phyloP scores from a whole-genome alignment of 345 rosid genomes.

The Syzygium grande region DNA sequence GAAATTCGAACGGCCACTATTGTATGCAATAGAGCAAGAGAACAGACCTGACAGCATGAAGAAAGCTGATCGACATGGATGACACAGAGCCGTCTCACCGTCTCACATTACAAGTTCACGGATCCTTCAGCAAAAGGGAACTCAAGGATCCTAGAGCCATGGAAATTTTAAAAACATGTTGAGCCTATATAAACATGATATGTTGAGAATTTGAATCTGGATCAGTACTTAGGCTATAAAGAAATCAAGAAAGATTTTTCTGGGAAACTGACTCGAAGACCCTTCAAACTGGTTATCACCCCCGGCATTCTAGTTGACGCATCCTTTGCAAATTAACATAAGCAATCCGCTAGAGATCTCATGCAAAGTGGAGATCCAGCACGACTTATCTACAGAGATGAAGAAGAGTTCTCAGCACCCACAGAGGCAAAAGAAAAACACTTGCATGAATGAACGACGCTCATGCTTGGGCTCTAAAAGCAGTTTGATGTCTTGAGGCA shows the following conservation, averaged over 20 bases:
- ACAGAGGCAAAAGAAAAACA: background rate
- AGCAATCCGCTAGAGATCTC: background rate
- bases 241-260: background rate
- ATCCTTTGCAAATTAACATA: background rate
- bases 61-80: background rate
- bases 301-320: background rate
- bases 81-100: background rate
- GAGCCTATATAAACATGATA: background rate
- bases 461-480: background rate
- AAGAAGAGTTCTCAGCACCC: background rate
- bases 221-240: background rate
- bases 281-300: background rate
- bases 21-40: background rate
- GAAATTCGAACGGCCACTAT: background rate
- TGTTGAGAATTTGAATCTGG: background rate
- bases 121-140: background rate
- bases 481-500: background rate
- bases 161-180: background rate
- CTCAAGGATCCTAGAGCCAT: background rate
- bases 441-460: background rate
- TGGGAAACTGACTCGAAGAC: background rate
- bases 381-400: background rate
- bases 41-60: background rate
- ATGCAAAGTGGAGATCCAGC: background rate
- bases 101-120: background rate